Evolutionary conservation across 352 stramenopile species (phyloP).

Genomic region (Pythium phragmiticola): DNA sequence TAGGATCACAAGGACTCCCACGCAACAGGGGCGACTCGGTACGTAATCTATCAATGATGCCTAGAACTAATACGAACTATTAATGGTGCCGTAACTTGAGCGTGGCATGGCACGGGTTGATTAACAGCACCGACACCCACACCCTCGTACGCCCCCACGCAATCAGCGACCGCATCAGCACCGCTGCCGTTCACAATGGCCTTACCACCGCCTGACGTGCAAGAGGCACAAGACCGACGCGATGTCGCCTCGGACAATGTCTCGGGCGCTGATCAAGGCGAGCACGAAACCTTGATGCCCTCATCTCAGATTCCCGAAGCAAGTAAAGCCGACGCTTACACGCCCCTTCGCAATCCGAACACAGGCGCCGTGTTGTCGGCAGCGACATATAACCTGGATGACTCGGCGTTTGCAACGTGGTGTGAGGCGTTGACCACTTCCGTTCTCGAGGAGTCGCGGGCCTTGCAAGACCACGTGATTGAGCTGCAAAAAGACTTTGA

Average conservation of each 20-base stretch:
- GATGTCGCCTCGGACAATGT: background rate
- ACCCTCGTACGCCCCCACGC: background rate
- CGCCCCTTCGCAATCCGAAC: background rate
- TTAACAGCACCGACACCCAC: too few species aligned
- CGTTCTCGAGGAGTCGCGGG: conserved; percentile 25
- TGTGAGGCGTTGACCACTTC: conserved; percentile 34
- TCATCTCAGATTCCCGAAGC: background rate
- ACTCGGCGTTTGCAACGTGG: conserved; percentile 38
- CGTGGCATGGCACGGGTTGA: too few species aligned
- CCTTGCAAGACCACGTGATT: conserved; percentile 34
- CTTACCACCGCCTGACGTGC: background rate
- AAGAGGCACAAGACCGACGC: background rate
- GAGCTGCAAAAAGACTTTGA: conserved; percentile 52
- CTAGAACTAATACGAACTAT: too few species aligned
- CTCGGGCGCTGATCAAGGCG: background rate
- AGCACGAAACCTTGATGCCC: background rate
- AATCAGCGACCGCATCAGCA: background rate
- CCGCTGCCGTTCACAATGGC: background rate
- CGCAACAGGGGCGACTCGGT: background rate
- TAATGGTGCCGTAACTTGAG: too few species aligned
- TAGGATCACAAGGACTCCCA: background rate
- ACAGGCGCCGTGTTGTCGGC: conserved; percentile 6
- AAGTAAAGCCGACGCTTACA: background rate
- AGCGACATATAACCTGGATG: conserved; percentile 14
- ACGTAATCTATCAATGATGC: background rate